These are phyloP conservation scores for Fusarium sp. DNA, from an alignment of 2,329 filamentous ascomycete species.

Conservation along the genomic window DNA sequence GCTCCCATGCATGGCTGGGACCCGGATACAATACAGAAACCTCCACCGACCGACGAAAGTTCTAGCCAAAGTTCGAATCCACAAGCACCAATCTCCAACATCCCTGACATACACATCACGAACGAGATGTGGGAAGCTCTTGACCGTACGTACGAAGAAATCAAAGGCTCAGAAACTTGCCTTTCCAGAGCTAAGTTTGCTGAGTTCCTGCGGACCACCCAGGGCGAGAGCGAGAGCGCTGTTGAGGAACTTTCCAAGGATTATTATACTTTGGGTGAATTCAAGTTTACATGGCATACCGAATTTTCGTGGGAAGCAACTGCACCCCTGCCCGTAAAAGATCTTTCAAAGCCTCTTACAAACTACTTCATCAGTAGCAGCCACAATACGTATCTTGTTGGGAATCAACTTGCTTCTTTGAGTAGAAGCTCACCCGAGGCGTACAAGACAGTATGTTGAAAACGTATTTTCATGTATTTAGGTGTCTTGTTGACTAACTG, in stretches of 20 bases:
- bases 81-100: constrained; percentile 40
- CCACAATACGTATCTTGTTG: constrained; percentile 92
- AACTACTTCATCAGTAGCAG: constrained; percentile 96
- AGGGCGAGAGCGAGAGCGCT: constrained; percentile 56
- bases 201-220: constrained; percentile 62
- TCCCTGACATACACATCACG: constrained; percentile 57
- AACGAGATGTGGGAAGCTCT: constrained; percentile 63
- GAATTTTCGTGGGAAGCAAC: constrained; percentile 59
- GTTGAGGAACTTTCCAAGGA: constrained; percentile 53
- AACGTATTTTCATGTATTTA: neutral
- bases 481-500: neutral
- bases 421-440: constrained; percentile 77
- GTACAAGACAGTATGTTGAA: constrained; percentile 76
- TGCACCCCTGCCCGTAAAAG: constrained; percentile 61
- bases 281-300: constrained; percentile 62
- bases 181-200: constrained; percentile 56
- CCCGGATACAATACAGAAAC: constrained; percentile 34
- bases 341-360: constrained; percentile 76
- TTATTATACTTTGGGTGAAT: constrained; percentile 61
- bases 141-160: constrained; percentile 59
- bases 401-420: constrained; percentile 81
- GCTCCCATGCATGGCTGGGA: constrained; percentile 43
- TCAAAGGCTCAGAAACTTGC: constrained; percentile 52
- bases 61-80: constrained; percentile 43
- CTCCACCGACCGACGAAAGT: constrained; percentile 37